Base-by-base conservation (phyloP, 2,329 filamentous ascomycete species). In the Phaeoacremonium minimum region DNA sequence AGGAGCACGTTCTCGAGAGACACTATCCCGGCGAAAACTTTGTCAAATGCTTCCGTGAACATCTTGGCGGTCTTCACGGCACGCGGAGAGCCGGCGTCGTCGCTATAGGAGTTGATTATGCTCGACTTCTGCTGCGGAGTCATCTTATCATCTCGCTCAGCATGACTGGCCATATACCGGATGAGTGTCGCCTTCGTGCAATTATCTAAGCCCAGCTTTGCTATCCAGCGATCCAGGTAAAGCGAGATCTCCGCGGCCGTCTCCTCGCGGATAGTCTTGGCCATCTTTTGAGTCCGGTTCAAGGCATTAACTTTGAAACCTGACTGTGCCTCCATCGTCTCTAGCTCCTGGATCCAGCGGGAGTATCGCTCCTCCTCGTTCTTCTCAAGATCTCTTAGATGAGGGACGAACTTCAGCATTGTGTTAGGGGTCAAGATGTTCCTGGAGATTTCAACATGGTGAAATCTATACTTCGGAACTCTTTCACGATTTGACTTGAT, bases 351-450 rank as follows among this genome's bases (percentile, higher is more conserved):
- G 11, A 80, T 64, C 74, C 75, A 80, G 14, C 66, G 55, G 38
- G 71, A 68, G 47, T 78, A 78, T 41, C 70, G 66, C 12, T 62
- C 60, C 47, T 77, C 75, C 48, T 78, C 74, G n/a, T 68, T 67
- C 16, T 69, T 69, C 32, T 74, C 69, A 18, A 80, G 58, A 43
- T 80, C 76, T 36, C 73, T 67, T 34, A 80, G 55, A 51, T 79
- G 74, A 12, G 76, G 76, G 12, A 79, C 73, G 49, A 77, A 80
- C 19, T 71, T 77, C 36, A 79, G 61, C 62, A 75, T 74, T 2
- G 75, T 77, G 48, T 78, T 77, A 4, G 75, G 73, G 1, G 75
- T 75, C 18, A 79, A 61, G 22, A 80, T 69, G 38, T 79, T 80
- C 50, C 73, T 77, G 49, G 63, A 66, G 35, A 80, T 76, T 48